These are phyloP conservation scores for Pseudogymnoascus sp. DNA, from an alignment of 2,329 filamentous ascomycete genomes.

Conservation along the genomic window DNA sequence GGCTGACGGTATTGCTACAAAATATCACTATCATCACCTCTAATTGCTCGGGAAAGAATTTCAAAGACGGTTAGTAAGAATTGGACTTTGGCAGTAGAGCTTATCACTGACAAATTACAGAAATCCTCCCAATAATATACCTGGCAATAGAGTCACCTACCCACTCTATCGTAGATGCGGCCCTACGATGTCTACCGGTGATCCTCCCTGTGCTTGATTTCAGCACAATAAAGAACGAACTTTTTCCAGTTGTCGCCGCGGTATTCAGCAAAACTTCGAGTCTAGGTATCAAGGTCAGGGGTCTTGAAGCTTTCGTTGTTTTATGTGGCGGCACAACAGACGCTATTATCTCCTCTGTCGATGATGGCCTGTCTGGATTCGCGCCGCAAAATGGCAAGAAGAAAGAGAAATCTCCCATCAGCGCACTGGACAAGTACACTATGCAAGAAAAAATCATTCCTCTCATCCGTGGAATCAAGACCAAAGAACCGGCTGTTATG, in stretches of 20 bases:
- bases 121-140: constrained; percentile 79
- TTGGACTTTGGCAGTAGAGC: background rate
- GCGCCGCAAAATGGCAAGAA: constrained; percentile 39
- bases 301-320: constrained; percentile 80
- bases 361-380: constrained; percentile 72
- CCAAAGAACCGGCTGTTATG: constrained; percentile 96
- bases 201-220: constrained; percentile 90
- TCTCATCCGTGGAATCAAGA: constrained; percentile 85
- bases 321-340: constrained; percentile 70
- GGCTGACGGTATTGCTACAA: constrained; percentile 83
- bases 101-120: constrained; percentile 35
- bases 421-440: constrained; percentile 90
- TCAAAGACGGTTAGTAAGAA: constrained; percentile 67
- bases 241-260: constrained; percentile 82
- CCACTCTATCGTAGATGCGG: constrained; percentile 79
- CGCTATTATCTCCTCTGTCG: constrained; percentile 34
- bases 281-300: constrained; percentile 87
- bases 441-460: constrained; percentile 97
- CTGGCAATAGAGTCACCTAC: constrained; percentile 81
- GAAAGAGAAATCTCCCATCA: constrained; percentile 57
- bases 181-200: constrained; percentile 66
- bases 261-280: constrained; percentile 93
- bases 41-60: constrained; percentile 83
- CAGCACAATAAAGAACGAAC: constrained; percentile 90
- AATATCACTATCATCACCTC: constrained; percentile 67